phyloP scores from a whole-genome alignment of 177 flowering plant genomes.

The Vitis hybrid region DNA sequence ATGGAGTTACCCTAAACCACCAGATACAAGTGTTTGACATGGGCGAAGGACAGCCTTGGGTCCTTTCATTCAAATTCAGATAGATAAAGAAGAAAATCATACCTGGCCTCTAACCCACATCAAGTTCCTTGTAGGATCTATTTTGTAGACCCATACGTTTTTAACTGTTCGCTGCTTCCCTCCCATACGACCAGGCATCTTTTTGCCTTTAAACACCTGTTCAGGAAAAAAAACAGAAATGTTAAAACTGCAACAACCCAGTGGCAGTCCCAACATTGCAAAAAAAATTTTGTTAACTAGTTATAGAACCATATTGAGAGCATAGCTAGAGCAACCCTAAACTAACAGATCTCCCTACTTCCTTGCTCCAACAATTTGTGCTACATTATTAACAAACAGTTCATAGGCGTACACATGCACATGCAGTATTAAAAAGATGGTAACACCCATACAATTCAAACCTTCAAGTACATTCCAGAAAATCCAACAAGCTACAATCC shows the following conservation, averaged over 20 bases:
- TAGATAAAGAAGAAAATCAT: constrained; percentile 22
- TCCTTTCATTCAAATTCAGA: background rate
- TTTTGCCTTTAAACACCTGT: constrained; percentile 86
- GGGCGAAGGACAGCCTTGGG: background rate
- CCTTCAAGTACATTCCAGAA: no score
- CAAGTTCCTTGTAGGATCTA: constrained; percentile 85
- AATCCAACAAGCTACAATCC: no score
- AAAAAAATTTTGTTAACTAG: background rate
- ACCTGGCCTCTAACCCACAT: constrained; percentile 97
- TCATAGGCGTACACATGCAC: no score
- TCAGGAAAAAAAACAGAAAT: constrained; percentile 3
- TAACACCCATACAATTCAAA: no score
- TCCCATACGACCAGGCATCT: constrained; percentile 99
- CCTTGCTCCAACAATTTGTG: no score
- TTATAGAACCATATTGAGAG: no score
- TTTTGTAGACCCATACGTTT: constrained; percentile 90
- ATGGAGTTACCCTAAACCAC: background rate
- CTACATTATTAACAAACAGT: no score
- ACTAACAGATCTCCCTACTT: no score
- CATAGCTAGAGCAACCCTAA: no score
- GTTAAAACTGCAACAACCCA: constrained; percentile 4
- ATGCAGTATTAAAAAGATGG: no score
- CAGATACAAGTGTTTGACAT: background rate
- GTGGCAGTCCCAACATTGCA: background rate
- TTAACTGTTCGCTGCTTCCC: constrained; percentile 64